phyloP scores from a whole-genome alignment of 306 rosid species.

The Cucumis hystrix region DNA sequence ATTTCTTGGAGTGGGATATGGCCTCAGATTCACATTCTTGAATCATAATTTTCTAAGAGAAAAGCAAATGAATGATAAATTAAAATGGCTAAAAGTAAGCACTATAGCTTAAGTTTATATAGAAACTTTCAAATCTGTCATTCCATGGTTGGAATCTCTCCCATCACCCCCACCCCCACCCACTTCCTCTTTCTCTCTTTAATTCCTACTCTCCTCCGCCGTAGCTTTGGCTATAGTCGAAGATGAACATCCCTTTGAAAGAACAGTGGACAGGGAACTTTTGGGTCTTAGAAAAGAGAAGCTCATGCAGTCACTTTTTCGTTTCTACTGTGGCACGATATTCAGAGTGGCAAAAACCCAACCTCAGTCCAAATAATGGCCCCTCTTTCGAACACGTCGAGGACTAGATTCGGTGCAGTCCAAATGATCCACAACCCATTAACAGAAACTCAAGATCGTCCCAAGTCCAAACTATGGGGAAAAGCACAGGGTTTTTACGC shows the following conservation, averaged over 20 bases:
- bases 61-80: too few species aligned
- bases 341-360: conserved; percentile 13
- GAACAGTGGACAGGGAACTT: conserved; percentile 10
- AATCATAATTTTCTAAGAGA: too few species aligned
- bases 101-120: neutral
- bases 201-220: conserved; percentile 8
- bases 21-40: too few species aligned
- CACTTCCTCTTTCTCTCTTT: conserved; percentile 5
- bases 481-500: too few species aligned
- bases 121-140: neutral
- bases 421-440: conserved; percentile 21
- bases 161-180: neutral
- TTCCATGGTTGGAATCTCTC: conserved; percentile 15
- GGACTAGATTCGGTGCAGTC: conserved; percentile 8
- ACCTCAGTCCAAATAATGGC: conserved; percentile 5
- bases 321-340: conserved; percentile 36
- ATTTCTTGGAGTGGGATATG: too few species aligned
- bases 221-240: neutral
- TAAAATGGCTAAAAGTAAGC: too few species aligned
- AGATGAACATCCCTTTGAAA: conserved; percentile 11
- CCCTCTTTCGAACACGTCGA: conserved; percentile 15
- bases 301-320: too few species aligned
- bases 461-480: conserved; percentile 21
- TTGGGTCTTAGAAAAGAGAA: too few species aligned
- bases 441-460: conserved; percentile 9